phyloP scores from a whole-genome alignment of 108 stramenopile species.

The Craspedostauros australis region DNA sequence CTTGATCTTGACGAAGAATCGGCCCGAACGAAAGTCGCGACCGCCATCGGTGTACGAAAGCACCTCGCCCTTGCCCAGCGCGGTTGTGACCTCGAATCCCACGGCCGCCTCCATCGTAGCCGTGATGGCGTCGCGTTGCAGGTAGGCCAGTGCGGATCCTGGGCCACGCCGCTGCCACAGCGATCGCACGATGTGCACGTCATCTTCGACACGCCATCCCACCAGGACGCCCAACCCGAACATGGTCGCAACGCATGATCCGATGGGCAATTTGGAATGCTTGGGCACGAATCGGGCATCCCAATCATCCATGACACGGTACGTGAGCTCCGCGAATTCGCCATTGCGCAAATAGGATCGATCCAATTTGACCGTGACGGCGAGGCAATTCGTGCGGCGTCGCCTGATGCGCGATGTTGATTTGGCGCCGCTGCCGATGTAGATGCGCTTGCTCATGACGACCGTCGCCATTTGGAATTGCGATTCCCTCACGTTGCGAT shows the following conservation, averaged over 20 bases:
- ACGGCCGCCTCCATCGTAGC: slow-evolving; percentile 62
- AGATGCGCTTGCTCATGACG: slow-evolving; percentile 55
- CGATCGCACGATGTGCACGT: slow-evolving; percentile 73
- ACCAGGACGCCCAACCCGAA: slow-evolving; percentile 84
- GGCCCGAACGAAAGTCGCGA: slow-evolving; percentile 39
- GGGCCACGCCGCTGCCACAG: slow-evolving; percentile 71
- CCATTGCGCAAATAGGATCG: slow-evolving; percentile 69
- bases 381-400: slow-evolving; percentile 55
- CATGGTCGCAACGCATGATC: slow-evolving; percentile 73
- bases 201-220: slow-evolving; percentile 87
- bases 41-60: slow-evolving; percentile 57
- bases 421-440: slow-evolving; percentile 19
- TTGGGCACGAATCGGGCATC: slow-evolving; percentile 50
- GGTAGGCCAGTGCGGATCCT: slow-evolving; percentile 61
- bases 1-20: slow-evolving; percentile 46
- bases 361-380: slow-evolving; percentile 69
- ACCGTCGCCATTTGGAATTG: slow-evolving; percentile 80
- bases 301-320: slow-evolving; percentile 78
- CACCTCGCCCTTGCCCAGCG: slow-evolving; percentile 53
- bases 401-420: background rate
- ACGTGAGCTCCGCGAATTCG: slow-evolving; percentile 65
- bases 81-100: slow-evolving; percentile 73
- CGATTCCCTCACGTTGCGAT: slow-evolving; percentile 10
- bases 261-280: slow-evolving; percentile 83
- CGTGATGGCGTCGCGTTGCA: slow-evolving; percentile 62